Evolutionary conservation across 2,329 filamentous ascomycete genomes (phyloP), one percentile per base, ranked within the genome.

Genomic region (Microthyrium microscopicum): DNA sequence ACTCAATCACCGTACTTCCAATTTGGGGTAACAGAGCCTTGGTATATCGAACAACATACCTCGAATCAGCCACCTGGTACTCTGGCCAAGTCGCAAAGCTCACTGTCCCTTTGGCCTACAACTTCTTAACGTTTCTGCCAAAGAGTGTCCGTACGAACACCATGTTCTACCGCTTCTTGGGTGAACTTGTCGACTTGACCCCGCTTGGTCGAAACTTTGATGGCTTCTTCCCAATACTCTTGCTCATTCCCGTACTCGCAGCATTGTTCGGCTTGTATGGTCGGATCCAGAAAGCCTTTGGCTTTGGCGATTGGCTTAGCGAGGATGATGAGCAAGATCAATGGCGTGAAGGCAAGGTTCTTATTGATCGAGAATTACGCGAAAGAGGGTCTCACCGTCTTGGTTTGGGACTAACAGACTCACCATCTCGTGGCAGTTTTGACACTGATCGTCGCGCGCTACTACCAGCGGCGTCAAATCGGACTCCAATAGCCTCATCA

Each of bases 1-100:
- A 73, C 37, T 85, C 84, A 5, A 76, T 98, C 48, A 83, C 77
- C 11, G 83, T 93, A 50, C 82, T 93, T 45, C 91, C 89, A 48
- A 84, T 94, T n/a, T 98, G 89, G 89, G 80, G 89, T 36, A 89
- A 91, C 31, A 74, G 89, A 21, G 87, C 89, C 0, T 64, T 98
- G 5, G 87, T 95, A 29, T 73, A 72, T 38, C 75, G 89, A 37
- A 89, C 92, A 49, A 98, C 89, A 0, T 87, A 91, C 38, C 75
- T 82, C 39, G 89, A 95, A 52, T 83, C 77, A 31, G 89, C 89
- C 1, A 91, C 87, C 44, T 98, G 91, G 84, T 98, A 95, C 50
- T 78, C 83, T 2, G 75, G 83, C 38, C 83, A 94, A 52, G 80
- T 94, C 8, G 87, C 89, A 33, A 82, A 85, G 47, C 71, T 98